phyloP scores from a whole-genome alignment of 202 grass and related monocot genomes.

The Elaeis oleifera region DNA sequence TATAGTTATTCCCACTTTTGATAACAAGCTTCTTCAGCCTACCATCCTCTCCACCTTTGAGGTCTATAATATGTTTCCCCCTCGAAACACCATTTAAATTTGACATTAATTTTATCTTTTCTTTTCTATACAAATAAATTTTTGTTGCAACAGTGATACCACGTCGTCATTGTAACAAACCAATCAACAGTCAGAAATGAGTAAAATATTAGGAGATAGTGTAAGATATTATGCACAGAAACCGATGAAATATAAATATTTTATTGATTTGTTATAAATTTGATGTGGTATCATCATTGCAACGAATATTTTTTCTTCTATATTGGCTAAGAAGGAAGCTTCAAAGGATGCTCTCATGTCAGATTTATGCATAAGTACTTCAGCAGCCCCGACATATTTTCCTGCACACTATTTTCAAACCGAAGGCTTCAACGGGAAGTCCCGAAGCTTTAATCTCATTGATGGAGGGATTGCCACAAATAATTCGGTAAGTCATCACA shows the following conservation, averaged over 20 bases:
- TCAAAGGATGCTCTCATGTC: conserved; percentile 51
- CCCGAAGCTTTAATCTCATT: conserved; percentile 42
- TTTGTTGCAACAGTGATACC: no score
- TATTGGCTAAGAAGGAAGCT: conserved; percentile 18
- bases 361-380: conserved; percentile 54
- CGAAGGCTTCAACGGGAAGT: conserved; percentile 12
- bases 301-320: background rate
- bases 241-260: no score
- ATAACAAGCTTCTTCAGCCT: conserved; percentile 40
- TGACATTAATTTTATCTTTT: background rate
- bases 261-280: background rate
- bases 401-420: conserved; percentile 46
- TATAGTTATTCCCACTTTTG: conserved; percentile 51
- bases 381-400: conserved; percentile 60
- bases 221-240: no score
- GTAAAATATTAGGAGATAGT: no score
- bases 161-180: no score
- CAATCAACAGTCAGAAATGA: no score
- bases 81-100: background rate
- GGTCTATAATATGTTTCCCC: background rate
- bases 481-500: conserved; percentile 22
- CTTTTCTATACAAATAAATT: no score
- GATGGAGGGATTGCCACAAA: conserved; percentile 55
- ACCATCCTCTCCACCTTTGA: conserved; percentile 57
- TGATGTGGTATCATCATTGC: no score